Evolutionary conservation across 108 stramenopile species (phyloP), one percentile per base, ranked within the genome.

Genomic region (Pseudonitzschia multistriata): DNA sequence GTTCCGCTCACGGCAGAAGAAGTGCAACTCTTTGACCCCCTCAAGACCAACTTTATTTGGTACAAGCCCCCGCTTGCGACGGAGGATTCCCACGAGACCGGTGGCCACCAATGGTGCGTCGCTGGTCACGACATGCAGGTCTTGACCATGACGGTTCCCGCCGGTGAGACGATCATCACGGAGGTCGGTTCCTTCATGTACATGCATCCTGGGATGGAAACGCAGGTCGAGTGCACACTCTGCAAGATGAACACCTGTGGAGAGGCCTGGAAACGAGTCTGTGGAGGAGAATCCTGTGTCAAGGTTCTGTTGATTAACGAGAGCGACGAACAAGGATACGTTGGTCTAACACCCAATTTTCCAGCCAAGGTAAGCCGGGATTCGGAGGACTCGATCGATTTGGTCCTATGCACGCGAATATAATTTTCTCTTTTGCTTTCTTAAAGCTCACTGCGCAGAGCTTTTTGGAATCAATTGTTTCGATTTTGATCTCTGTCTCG

Each of bases 321-420:
- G 10, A 57, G 70, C 25, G 22, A 25, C 13, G 35, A 70, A 14
- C 72, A 75, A 31, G 85, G 81, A 31, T 83, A 81, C 56, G 83
- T 81, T 5, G 83, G 81, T 11, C 21, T 86, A 17, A 86, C 85
- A 25, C 79, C 85, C 54, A 83, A 83, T 61, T 82, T 71, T 71
- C 85, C 85, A 13, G 81, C 85, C 69, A 86, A 80, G 68, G 78
- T 86, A 37, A 40, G 83, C 35, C 80, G 81, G 15, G 24, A 59
- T 11, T 21, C 52, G 49, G 39, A 30, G 21, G n/a, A n/a, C 37
- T 66, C 13, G 66, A 19, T 30, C 5, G 11, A 52, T 67, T 27
- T 25, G 0, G 31, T 52, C 21, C 14, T 2, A 0, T 47, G 66
- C 27, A 28, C 10, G 7, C 0, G 21, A 45, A 10, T 36, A 27